phyloP scores from a whole-genome alignment of 2,329 filamentous ascomycete species.

The Colletotrichum musicola region DNA sequence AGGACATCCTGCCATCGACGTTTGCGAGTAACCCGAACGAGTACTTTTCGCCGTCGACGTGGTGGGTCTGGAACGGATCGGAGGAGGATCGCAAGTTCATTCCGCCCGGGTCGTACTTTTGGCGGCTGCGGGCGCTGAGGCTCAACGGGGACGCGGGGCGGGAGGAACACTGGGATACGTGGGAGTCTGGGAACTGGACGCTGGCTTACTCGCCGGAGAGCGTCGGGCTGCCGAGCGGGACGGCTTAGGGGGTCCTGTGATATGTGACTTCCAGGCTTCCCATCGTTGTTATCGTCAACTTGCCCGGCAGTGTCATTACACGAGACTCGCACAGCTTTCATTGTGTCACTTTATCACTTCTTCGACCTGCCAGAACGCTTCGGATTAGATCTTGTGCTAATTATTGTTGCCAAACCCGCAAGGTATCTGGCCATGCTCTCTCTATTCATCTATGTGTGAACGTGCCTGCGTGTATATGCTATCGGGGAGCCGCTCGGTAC shows the following conservation, averaged over 20 bases:
- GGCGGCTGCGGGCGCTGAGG: background rate
- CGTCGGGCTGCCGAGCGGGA: background rate
- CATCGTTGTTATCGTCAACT: too few relatives aligned
- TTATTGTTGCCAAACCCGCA: background rate
- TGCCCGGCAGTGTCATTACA: too few relatives aligned
- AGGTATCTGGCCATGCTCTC: background rate
- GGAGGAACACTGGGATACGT: background rate
- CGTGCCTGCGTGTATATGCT: background rate
- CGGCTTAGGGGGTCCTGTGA: background rate
- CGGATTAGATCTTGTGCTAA: too few relatives aligned
- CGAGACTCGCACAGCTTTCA: too few relatives aligned
- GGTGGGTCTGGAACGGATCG: conserved; percentile 12
- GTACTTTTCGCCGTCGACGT: background rate
- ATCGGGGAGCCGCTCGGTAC: background rate
- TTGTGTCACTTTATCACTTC: too few relatives aligned
- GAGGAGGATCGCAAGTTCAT: conserved; percentile 12
- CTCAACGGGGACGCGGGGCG: background rate
- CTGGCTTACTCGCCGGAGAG: conserved; percentile 4
- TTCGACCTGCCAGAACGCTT: too few relatives aligned
- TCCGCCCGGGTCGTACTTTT: background rate
- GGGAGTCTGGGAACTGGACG: conserved; percentile 3
- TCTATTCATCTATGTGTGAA: background rate
- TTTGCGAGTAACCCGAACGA: background rate
- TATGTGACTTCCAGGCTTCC: too few relatives aligned
- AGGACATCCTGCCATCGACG: background rate